Base-by-base conservation (phyloP, 2,329 filamentous ascomycete species). In the Pseudonectria buxi region DNA sequence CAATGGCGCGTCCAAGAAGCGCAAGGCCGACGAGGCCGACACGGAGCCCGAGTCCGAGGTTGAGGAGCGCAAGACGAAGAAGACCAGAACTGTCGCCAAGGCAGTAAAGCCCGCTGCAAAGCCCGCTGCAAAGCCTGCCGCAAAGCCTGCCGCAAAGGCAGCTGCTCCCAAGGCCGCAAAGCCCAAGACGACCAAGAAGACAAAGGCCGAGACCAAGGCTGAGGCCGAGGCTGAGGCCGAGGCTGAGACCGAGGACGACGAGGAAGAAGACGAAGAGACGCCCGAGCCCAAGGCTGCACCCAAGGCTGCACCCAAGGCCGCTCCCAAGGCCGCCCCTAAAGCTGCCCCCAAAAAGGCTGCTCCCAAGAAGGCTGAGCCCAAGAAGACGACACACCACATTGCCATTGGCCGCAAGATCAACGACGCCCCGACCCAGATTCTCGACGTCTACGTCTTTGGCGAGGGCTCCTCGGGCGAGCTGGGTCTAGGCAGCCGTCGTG, bases 391-490 rank as follows among this genome's bases (percentile, higher is more conserved):
- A 1, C 45, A 49, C 11, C 45, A 49, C 11, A 44, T 53, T 18
- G 45, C 39, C 7, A 58, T 79, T 43, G 80, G 86, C 54, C 82
- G 83, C 60, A 76, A 76, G 54, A 78, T 89, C 51, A 88, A 87
- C 58, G 57, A 73, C 15, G 67, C 73, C 12, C 83, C 83, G 4
- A 76, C 69, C 0, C 61, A 77, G 46, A 65, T 69, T 16, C 71
- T 92, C 39, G 78, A 89, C 52, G 68, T 92, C 40, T 90, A 81
- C 53, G 83, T 89, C 34, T 90, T 86, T 50, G 86, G 86, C 34
- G 83, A 87, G 58, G 86, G 85, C 26, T 75, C 75, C 42, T 80
- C 78, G n/a, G 86, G 86, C 47, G 86, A 94, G 64, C 80, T 94
- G 29, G 86, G 86, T 26, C 74, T 94, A 13, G 86, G 86, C 30